These are phyloP conservation scores for Skeletonema costatum DNA, from an alignment of 108 stramenopile genomes.

Conservation along the genomic window DNA sequence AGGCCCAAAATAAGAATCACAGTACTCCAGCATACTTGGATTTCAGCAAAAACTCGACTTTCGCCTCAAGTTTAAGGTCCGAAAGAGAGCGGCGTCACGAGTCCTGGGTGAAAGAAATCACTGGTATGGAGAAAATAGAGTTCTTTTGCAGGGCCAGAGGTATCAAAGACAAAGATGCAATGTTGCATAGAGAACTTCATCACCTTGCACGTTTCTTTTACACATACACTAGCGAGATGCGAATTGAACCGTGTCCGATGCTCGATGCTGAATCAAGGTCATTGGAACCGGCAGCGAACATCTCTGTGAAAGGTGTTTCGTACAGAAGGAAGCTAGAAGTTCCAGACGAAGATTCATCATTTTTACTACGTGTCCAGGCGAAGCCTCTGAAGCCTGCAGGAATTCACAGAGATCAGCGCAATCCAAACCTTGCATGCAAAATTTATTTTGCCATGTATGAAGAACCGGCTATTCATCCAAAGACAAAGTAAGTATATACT, in stretches of 20 bases:
- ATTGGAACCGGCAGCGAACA: conserved; percentile 24
- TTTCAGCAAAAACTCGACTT: conserved; percentile 75
- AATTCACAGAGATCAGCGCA: conserved; percentile 75
- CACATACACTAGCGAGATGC: conserved; percentile 67
- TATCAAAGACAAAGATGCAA: conserved; percentile 42
- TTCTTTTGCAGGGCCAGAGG: conserved; percentile 57
- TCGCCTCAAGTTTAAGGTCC: conserved; percentile 71
- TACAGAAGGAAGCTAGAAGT: conserved; percentile 71
- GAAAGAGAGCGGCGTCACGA: conserved; percentile 71
- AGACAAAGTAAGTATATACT: conserved; percentile 30
- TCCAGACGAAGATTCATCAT: conserved; percentile 90
- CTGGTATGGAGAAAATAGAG: conserved; percentile 31
- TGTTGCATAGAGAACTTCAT: conserved; percentile 73
- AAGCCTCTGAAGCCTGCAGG: conserved; percentile 69
- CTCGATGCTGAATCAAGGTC: conserved; percentile 20
- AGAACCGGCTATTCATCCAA: conserved; percentile 64
- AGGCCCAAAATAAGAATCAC: conserved; percentile 16
- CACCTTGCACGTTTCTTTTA: conserved; percentile 70
- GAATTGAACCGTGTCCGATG: conserved; percentile 37
- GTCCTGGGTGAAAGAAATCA: conserved; percentile 62
- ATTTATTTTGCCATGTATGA: conserved; percentile 83
- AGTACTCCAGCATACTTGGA: conserved; percentile 68
- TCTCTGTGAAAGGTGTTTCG: conserved; percentile 70
- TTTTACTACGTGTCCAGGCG: conserved; percentile 71
- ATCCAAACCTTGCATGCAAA: conserved; percentile 71